Evolutionary conservation across 2,329 filamentous ascomycete species (phyloP), one percentile per base, ranked within the genome.

Genomic region (Pleomassaria siparia): DNA sequence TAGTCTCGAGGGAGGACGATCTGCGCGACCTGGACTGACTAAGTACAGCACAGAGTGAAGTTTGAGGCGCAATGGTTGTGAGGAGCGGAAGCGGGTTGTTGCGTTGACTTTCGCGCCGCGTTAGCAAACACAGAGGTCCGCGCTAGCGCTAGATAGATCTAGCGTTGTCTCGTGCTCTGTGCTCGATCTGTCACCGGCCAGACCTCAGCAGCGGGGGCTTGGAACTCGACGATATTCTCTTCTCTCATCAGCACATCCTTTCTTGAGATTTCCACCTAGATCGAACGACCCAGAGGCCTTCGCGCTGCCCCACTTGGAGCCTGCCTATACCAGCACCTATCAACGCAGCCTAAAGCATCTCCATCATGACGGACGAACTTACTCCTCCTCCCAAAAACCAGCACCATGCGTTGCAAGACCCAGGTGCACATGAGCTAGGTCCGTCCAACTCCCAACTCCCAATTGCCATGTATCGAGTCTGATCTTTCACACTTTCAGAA

Each of bases 351-450:
- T 18, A 24, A 33, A 32, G 22, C 21, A 18, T 20, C 25, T 18
- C 25, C 18, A 52, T 58, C 62, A 74, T 74, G 71, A 47, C 60
- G 43, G 59, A 76, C 62, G 67, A 71, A 51, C 72, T 83, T 54
- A 72, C 79, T 59, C 79, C 79, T 51, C 80, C 80, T 43, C 72
- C 73, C 54, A 80, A 79, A 66, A 80, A 78, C 56, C 73, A 76
- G 21, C 18, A 22, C 35, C 35, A 37, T 37, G 79, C 81, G 68
- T 65, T 80, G 37, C 73, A 82, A 60, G 80, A 83, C 56, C 66
- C 79, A 22, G 80, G 80, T 58, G 80, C 80, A 56, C 77, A 77
- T 62, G 79, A 81, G 54, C 72, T 78, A 53, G 73, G 80, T 82
- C 72, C 58, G 72, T 55, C 25, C 15, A 15, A 21, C n/a, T 54